phyloP scores from a whole-genome alignment of 164 flowering plant species.

The Pachysandra terminalis region DNA sequence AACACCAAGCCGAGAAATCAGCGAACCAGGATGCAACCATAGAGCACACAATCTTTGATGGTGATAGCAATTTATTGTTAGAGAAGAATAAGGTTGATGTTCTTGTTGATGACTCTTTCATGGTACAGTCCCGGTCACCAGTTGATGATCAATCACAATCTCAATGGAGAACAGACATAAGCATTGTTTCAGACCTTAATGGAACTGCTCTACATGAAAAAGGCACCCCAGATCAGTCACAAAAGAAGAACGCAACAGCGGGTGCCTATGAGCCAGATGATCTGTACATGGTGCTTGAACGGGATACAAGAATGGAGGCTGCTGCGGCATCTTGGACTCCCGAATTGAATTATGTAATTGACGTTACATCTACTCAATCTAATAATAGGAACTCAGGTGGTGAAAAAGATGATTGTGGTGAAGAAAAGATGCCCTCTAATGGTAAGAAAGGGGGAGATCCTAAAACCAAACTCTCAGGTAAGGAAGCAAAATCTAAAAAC shows the following conservation, averaged over 20 bases:
- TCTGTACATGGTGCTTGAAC: conserved; percentile 73
- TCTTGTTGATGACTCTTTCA: conserved; percentile 68
- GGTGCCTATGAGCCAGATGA: conserved; percentile 66
- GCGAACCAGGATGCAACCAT: conserved; percentile 19
- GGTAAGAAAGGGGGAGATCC: conserved; percentile 24
- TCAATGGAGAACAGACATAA: conserved; percentile 44
- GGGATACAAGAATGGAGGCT: conserved; percentile 41
- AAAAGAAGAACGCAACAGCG: conserved; percentile 23
- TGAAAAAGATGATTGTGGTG: conserved; percentile 30
- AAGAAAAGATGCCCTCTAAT: conserved; percentile 21
- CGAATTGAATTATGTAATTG: conserved; percentile 54
- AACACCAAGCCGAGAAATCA: conserved; percentile 30
- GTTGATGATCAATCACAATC: conserved; percentile 31
- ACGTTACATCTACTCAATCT: conserved; percentile 26
- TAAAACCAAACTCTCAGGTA: conserved; percentile 31
- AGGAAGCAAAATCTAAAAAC: conserved; percentile 42
- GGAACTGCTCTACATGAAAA: conserved; percentile 30
- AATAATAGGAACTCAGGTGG: conserved; percentile 23
- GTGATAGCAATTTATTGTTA: conserved; percentile 23
- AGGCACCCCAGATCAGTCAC: conserved; percentile 24
- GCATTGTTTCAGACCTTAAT: conserved; percentile 45
- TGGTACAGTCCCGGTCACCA: conserved; percentile 45
- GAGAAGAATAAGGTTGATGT: conserved; percentile 29
- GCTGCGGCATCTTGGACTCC: conserved; percentile 57
- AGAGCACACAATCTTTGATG: conserved; percentile 28